Conservation (phyloP, 768 basidiomycete genomes). For the Psilocybe azurescens region DNA sequence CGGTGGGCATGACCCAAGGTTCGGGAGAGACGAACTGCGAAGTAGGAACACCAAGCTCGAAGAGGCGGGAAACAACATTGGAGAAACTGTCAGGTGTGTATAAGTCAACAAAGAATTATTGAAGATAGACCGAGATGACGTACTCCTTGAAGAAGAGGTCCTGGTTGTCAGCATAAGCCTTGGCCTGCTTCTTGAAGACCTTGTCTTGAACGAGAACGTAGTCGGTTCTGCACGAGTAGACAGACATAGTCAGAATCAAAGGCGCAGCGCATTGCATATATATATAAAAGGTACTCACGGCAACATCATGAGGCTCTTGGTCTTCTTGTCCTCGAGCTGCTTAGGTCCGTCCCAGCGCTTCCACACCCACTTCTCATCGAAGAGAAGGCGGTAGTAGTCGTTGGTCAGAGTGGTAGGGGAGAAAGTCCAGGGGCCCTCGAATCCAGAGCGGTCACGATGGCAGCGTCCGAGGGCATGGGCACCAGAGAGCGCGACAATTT, state of each 20-base stretch:
- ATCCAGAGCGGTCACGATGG: slow-evolving; percentile 78
- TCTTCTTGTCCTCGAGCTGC: slow-evolving; percentile 93
- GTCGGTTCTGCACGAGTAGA: slow-evolving; percentile 62
- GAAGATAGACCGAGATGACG: slow-evolving; percentile 31
- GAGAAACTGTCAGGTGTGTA: slow-evolving; percentile 68
- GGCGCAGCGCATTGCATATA: no score
- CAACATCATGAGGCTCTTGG: slow-evolving; percentile 91
- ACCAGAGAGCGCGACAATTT: slow-evolving; percentile 94
- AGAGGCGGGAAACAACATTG: slow-evolving; percentile 72
- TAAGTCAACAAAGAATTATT: neutral
- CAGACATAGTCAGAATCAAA: neutral
- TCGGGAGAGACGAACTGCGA: slow-evolving; percentile 76
- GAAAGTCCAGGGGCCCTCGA: slow-evolving; percentile 95
- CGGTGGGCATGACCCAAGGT: slow-evolving; percentile 74
- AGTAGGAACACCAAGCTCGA: slow-evolving; percentile 93
- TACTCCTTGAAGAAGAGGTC: slow-evolving; percentile 95
- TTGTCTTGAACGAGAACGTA: slow-evolving; percentile 91
- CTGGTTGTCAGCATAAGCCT: slow-evolving; percentile 86
- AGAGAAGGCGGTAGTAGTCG: slow-evolving; percentile 85
- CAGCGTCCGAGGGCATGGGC: slow-evolving; percentile 97
- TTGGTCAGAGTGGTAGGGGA: slow-evolving; percentile 89
- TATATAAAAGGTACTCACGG: slow-evolving; percentile 58
- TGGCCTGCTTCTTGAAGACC: slow-evolving; percentile 87
- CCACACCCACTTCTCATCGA: slow-evolving; percentile 95
- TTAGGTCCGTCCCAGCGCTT: slow-evolving; percentile 94